Conservation (phyloP, 2,329 filamentous ascomycete species). For the Purpureocillium takamizusanense region DNA sequence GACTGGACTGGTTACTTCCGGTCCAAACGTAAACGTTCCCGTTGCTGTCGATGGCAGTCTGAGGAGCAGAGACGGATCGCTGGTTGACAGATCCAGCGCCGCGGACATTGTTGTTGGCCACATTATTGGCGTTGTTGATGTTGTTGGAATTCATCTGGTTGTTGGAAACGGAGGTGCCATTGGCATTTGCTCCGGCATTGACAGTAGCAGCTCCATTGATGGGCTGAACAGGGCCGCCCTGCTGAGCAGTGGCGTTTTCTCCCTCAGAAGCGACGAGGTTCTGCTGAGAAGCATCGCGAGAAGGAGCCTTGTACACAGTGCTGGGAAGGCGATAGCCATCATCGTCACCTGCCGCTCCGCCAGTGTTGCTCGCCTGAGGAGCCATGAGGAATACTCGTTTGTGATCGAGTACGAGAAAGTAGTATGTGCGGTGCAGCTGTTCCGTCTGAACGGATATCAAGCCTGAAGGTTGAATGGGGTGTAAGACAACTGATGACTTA, state of each 20-base stretch:
- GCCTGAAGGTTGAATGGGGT: not conserved
- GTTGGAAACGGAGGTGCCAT: too few species aligned
- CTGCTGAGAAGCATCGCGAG: not conserved
- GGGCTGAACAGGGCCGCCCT: not conserved
- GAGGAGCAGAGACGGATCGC: not conserved
- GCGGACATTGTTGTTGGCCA: too few species aligned
- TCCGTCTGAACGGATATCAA: not conserved
- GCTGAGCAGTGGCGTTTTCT: not conserved
- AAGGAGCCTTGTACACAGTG: not conserved
- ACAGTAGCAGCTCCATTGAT: not conserved
- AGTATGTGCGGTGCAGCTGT: not conserved
- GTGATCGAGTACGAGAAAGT: too few species aligned
- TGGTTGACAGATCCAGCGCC: not conserved
- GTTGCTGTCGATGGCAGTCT: too few species aligned
- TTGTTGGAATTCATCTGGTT: too few species aligned
- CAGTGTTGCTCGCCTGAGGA: not conserved
- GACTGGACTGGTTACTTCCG: too few species aligned
- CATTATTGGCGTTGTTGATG: too few species aligned
- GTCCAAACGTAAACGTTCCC: too few species aligned
- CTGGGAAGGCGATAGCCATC: not conserved
- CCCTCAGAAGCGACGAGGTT: not conserved
- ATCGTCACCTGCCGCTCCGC: not conserved
- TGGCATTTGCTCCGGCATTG: too few species aligned
- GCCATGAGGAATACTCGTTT: not conserved
- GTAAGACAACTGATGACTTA: too few species aligned